Percentiles rank a stretch among this genome's conserved stretches.
Evolutionary conservation across 2,329 filamentous ascomycete species (phyloP).

Genomic region (Botryotinia convoluta): DNA sequence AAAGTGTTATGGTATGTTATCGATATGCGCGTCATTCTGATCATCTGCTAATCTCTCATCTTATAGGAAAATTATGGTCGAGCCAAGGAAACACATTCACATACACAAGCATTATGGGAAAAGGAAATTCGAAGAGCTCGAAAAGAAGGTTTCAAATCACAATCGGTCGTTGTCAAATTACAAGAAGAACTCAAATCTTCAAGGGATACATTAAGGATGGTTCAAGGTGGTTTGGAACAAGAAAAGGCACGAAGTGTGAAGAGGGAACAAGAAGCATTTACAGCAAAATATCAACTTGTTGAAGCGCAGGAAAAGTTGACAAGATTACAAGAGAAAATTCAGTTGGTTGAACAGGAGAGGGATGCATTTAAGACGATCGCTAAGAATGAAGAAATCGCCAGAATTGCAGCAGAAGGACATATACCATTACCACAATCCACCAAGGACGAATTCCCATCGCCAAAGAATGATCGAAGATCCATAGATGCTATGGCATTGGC

Average conservation of each 20-base stretch:
- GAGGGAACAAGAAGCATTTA: conserved; percentile 68
- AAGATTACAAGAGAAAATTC: conserved; percentile 60
- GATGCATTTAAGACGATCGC: conserved; percentile 70
- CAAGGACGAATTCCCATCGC: conserved; percentile 60
- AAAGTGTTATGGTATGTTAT: conserved; percentile 64
- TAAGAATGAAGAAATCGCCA: conserved; percentile 69
- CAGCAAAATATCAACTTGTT: conserved; percentile 63
- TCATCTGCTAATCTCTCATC: conserved; percentile 23
- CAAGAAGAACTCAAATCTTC: conserved; percentile 70
- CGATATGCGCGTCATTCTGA: conserved; percentile 27
- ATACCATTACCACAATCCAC: conserved; percentile 55
- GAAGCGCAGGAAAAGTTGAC: conserved; percentile 65
- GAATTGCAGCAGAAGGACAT: conserved; percentile 68
- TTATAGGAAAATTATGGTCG: conserved; percentile 66
- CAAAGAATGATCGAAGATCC: conserved; percentile 51
- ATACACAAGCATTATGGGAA: conserved; percentile 67
- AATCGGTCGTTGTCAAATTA: conserved; percentile 66
- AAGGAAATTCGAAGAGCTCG: conserved; percentile 68
- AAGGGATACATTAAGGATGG: conserved; percentile 50
- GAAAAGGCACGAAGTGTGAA: conserved; percentile 61
- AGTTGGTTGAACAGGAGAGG: conserved; percentile 68
- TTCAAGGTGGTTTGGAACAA: conserved; percentile 58
- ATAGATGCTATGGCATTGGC: conserved; percentile 50
- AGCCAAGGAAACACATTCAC: conserved; percentile 66
- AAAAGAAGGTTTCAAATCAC: conserved; percentile 74